Evolutionary conservation across 305 asterid species (phyloP).

Genomic region (Fraxinus dipetala): DNA sequence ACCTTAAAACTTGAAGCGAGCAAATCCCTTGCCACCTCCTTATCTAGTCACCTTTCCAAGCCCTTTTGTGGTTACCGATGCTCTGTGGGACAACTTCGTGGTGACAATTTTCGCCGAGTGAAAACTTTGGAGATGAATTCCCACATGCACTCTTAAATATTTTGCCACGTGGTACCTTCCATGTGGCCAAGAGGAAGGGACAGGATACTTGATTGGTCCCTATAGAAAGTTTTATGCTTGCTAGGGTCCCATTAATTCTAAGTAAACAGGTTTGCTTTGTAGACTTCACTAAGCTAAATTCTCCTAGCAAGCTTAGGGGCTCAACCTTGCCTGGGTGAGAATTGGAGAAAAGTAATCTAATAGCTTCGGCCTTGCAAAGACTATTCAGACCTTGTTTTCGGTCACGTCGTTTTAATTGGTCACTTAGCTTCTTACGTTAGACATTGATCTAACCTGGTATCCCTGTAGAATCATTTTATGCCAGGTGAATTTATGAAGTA

Average conservation of each 20-base stretch:
- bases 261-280: not conserved
- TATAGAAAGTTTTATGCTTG: not conserved
- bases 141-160: not conserved
- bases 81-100: not conserved
- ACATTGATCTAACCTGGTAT: too few species aligned
- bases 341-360: not conserved
- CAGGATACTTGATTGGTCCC: not conserved
- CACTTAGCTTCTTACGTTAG: not conserved
- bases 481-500: not conserved
- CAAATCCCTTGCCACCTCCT: not conserved
- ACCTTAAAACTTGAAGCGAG: not conserved
- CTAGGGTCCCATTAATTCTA: not conserved
- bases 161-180: not conserved
- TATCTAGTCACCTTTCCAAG: not conserved
- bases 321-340: not conserved
- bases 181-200: not conserved
- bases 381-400: not conserved
- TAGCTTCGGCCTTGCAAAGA: not conserved
- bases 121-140: not conserved
- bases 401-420: too few species aligned
- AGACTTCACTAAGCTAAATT: not conserved
- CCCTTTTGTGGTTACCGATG: not conserved
- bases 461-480: too few species aligned
- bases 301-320: not conserved
- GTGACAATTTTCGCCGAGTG: not conserved